These are phyloP conservation scores for Umbelopsis sp. DNA, from an alignment of 371 early-diverging fungal genomes.

Conservation along the genomic window DNA sequence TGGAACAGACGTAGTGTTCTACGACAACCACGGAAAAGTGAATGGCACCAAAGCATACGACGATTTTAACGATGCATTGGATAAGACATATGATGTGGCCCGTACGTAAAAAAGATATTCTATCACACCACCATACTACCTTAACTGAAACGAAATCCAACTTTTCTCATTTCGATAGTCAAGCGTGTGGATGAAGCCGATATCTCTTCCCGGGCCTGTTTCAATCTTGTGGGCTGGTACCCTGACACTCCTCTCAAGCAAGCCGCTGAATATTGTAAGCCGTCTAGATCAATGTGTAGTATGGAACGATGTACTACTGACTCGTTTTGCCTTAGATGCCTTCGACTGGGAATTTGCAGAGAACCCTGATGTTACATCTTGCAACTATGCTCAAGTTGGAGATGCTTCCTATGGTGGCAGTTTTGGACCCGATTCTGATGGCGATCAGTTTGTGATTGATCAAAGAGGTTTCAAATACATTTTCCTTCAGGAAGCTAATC, in stretches of 20 bases:
- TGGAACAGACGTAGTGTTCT: slow-evolving; percentile 39
- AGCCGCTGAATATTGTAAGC: slow-evolving; percentile 43
- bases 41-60: slow-evolving; percentile 30
- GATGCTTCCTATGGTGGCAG: slow-evolving; percentile 36
- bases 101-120: slow-evolving; percentile 23
- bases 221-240: slow-evolving; percentile 42
- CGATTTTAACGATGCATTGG: slow-evolving; percentile 31
- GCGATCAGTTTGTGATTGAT: slow-evolving; percentile 43
- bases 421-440: slow-evolving; percentile 49
- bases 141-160: background rate
- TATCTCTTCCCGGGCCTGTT: slow-evolving; percentile 39
- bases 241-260: slow-evolving; percentile 35
- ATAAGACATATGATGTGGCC: slow-evolving; percentile 30
- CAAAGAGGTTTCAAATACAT: slow-evolving; percentile 50
- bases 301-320: background rate
- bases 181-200: slow-evolving; percentile 41
- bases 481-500: slow-evolving; percentile 39
- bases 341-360: slow-evolving; percentile 53
- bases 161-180: slow-evolving; percentile 22
- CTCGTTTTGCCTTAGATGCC: background rate
- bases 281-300: background rate
- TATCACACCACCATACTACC: too few relatives aligned
- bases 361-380: slow-evolving; percentile 40
- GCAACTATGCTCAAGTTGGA: slow-evolving; percentile 30
- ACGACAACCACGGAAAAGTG: slow-evolving; percentile 32